Evolutionary conservation across 192 early-diverging fungal species (phyloP), one percentile per base, ranked within the genome.

Genomic region (Coemansia sp.): DNA sequence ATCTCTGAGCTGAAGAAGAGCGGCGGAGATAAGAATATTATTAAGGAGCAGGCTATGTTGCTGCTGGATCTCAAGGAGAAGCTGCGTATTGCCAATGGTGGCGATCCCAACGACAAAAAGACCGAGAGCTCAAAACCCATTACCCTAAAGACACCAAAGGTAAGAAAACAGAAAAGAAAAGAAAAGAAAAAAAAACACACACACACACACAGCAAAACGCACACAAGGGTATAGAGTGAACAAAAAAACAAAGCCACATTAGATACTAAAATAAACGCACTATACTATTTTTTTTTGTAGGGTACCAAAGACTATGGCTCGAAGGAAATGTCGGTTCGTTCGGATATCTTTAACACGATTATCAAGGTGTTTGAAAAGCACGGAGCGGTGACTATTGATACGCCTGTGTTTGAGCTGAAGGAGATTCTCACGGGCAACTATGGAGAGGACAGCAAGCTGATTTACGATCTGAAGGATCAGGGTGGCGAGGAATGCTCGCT

Each of bases 371-470:
- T 99, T 85, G 95, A 98, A 73, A 90, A 91, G 65, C 97, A 99
- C 86, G 96, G 97, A 45, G 97, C 92, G 9, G 94, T 98, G 36
- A 98, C 97, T 2, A 98, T 99, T 69, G 96, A 99, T 65, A 99
- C 97, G 2, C 97, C 97, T 6, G 97, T 99, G 56, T 99, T 98
- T 84, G 97, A 99, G 84, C 88, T 97, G 32, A 97, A 91, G 77
- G 97, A 99, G 72, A 97, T 98, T 65, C 87, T 99, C 7, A 76
- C 91, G 14, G 96, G 96, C 65, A 99, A 99, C 74, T 99, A 99
- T 67, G 96, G 97, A 22, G 97, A 99, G 83, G 97, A 99, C 85
- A 92, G 91, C 77, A 99, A 99, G 78, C 86, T 99, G 67, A 99
- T 99, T 66, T 99, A 98, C 71, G 96, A 99, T 79, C 83, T 99